These are phyloP conservation scores for Penicillium desertorum DNA, from an alignment of 495 filamentous ascomycete species.

Conservation along the genomic window DNA sequence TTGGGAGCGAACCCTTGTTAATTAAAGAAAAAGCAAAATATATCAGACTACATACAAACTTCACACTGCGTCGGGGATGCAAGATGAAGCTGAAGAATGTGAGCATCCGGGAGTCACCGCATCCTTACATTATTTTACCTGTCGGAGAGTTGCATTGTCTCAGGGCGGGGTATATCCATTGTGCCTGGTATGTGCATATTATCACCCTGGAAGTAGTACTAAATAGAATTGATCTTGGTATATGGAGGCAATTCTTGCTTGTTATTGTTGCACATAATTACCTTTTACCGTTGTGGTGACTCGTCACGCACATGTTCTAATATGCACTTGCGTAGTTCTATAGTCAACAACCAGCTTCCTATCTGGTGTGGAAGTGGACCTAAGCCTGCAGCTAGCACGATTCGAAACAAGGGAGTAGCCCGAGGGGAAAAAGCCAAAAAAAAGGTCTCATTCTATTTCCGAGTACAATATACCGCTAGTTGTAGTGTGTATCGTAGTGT, in stretches of 20 bases:
- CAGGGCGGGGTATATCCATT: slow-evolving; percentile 9
- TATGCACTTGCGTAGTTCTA: not conserved
- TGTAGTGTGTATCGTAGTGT: not conserved
- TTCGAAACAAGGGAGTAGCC: slow-evolving; percentile 22
- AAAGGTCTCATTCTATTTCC: not conserved
- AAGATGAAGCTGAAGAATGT: slow-evolving; percentile 8
- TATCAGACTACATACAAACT: not conserved
- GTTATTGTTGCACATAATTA: not conserved
- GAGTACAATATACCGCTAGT: slow-evolving; percentile 3
- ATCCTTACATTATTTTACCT: slow-evolving; percentile 6
- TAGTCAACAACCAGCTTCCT: slow-evolving; percentile 7
- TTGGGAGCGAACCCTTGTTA: not conserved
- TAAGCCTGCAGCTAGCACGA: slow-evolving; percentile 3
- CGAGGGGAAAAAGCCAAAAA: slow-evolving; percentile 14
- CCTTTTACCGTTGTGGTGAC: not conserved
- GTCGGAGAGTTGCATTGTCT: slow-evolving; percentile 10
- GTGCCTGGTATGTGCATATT: slow-evolving; percentile 8
- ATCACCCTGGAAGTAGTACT: not conserved
- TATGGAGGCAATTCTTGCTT: not conserved
- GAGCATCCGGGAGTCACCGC: slow-evolving; percentile 6
- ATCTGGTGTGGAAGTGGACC: slow-evolving; percentile 8
- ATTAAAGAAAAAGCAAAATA: not conserved
- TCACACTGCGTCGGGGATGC: slow-evolving; percentile 8
- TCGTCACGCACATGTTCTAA: not conserved
- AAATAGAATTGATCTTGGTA: not conserved